Conservation (phyloP, 768 basidiomycete species). For the Termitomyces eurrhizus region DNA sequence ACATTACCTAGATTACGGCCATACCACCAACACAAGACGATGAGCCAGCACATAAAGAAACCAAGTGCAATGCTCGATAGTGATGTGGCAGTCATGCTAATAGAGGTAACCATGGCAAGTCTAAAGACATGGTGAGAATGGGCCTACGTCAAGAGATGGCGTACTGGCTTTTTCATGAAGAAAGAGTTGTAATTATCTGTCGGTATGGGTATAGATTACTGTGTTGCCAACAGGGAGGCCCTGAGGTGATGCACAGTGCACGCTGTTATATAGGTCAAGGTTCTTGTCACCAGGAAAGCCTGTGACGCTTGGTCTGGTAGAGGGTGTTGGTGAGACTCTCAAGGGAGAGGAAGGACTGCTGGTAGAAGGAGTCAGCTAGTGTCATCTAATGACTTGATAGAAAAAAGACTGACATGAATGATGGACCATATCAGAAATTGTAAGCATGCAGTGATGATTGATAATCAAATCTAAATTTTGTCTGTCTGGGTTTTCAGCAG, state of each 20-base stretch:
- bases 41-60: conserved; percentile 86
- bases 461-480: too few species aligned
- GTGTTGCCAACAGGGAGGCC: conserved; percentile 18
- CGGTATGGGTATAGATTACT: conserved; percentile 22
- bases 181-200: conserved; percentile 14
- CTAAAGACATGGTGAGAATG: conserved; percentile 32
- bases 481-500: too few species aligned
- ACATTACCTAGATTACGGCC: conserved; percentile 78
- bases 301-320: too few species aligned
- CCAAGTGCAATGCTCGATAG: conserved; percentile 78
- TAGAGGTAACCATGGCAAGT: conserved; percentile 71
- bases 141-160: background rate
- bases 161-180: conserved; percentile 5
- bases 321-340: too few species aligned
- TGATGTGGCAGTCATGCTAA: conserved; percentile 78
- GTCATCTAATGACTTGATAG: too few species aligned
- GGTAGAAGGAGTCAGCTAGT: too few species aligned
- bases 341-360: too few species aligned
- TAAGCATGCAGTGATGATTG: too few species aligned
- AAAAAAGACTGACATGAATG: too few species aligned
- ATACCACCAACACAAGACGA: conserved; percentile 71
- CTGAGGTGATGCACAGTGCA: background rate
- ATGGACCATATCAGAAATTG: too few species aligned
- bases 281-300: too few species aligned
- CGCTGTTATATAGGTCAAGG: too few species aligned